Evolutionary conservation across 208 protist species (phyloP).

Genomic region (Herpetomonas muscarum): DNA sequence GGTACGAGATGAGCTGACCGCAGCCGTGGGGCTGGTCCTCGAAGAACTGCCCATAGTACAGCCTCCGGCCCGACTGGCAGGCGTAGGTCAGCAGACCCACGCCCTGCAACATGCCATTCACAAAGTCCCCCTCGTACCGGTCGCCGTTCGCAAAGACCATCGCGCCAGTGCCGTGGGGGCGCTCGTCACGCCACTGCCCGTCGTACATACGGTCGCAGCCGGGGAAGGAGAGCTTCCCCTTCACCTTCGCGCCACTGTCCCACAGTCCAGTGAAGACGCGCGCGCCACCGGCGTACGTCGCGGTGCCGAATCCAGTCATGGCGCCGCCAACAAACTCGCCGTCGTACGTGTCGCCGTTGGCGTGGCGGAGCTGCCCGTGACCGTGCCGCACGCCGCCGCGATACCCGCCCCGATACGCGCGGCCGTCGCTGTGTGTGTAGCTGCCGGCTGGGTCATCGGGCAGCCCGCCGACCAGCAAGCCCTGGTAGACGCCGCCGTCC

Average conservation of each 20-base stretch:
- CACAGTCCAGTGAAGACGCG: conserved; percentile 32
- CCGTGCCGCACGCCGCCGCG: conserved; percentile 42
- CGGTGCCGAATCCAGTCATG: conserved; percentile 42
- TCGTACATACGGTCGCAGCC: conserved; percentile 35
- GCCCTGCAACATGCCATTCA: conserved; percentile 42
- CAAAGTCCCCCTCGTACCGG: conserved; percentile 47
- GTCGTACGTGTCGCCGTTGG: conserved; percentile 60
- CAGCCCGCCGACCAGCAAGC: conserved; percentile 24
- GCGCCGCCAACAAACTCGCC: conserved; percentile 41
- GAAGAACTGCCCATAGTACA: conserved; percentile 55
- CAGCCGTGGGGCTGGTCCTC: conserved; percentile 54
- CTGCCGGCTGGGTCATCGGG: conserved; percentile 19
- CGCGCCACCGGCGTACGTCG: conserved; percentile 21
- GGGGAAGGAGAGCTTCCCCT: conserved; percentile 33
- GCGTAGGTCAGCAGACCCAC: conserved; percentile 35
- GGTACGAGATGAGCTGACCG: conserved; percentile 9
- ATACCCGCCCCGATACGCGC: conserved; percentile 53
- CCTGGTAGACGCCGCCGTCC: conserved; percentile 41
- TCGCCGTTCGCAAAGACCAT: conserved; percentile 64
- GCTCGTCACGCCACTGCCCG: conserved; percentile 46
- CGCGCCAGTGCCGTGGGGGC: conserved; percentile 34
- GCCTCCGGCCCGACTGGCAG: conserved; percentile 18
- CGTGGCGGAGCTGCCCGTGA: conserved; percentile 32
- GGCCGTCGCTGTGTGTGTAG: conserved; percentile 37
- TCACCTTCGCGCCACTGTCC: conserved; percentile 31